Evolutionary conservation across 306 rosid species (phyloP).

Genomic region (Medicago truncatula): MtrunA17r5.0-ANR NC_053042.1:48497501-48498000

Average conservation of each 20-base stretch:
- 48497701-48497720: slow-evolving; percentile 19
- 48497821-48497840: slow-evolving; percentile 91
- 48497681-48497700: slow-evolving; percentile 18
- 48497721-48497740: not conserved
- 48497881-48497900: slow-evolving; percentile 34
- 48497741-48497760: slow-evolving; percentile 51
- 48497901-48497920: slow-evolving; percentile 15
- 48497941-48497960: not conserved
- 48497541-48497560: slow-evolving; percentile 32
- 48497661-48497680: slow-evolving; percentile 46
- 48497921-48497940: not conserved
- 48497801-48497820: slow-evolving; percentile 98
- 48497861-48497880: slow-evolving; percentile 94
- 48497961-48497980: not conserved
- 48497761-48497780: slow-evolving; percentile 84
- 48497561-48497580: slow-evolving; percentile 52
- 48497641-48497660: slow-evolving; percentile 89
- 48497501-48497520: slow-evolving; percentile 13
- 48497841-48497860: slow-evolving; percentile 99
- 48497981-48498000: not conserved
- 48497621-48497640: slow-evolving; percentile 92
- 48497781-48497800: slow-evolving; percentile 94
- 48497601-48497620: slow-evolving; percentile 97
- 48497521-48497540: not conserved
- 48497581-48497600: slow-evolving; percentile 86